These are phyloP conservation scores for Murraya paniculata DNA, from an alignment of 345 rosid genomes.

Conservation along the genomic window DNA sequence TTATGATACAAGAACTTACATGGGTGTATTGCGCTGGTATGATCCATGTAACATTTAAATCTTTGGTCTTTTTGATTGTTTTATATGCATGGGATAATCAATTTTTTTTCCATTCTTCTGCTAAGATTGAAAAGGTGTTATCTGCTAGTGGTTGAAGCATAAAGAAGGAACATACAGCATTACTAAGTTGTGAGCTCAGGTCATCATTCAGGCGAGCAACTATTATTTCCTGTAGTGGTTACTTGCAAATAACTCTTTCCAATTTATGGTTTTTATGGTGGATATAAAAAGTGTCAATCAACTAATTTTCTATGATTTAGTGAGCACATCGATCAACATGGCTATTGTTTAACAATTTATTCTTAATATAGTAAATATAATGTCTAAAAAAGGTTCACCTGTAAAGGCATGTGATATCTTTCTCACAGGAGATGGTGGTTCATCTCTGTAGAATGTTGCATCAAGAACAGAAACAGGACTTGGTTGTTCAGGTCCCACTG, in stretches of 20 bases:
- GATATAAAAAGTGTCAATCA: not conserved
- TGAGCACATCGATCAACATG: not conserved
- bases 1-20: not conserved
- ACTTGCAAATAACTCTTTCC: not conserved
- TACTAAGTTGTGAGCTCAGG: not conserved
- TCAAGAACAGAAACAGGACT: conserved; percentile 96
- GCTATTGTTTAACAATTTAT: not conserved
- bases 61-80: not conserved
- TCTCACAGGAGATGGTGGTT: conserved; percentile 79
- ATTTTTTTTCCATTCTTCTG: not conserved
- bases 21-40: not conserved
- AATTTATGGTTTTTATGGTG: not conserved
- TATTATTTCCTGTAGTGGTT: not conserved
- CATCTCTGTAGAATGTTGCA: conserved; percentile 66
- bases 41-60: not conserved
- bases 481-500: conserved; percentile 66
- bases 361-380: conserved; percentile 1
- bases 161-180: not conserved
- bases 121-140: not conserved
- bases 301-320: not conserved
- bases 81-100: not conserved
- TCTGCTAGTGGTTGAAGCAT: conserved; percentile 1
- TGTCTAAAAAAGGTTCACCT: conserved; percentile 45
- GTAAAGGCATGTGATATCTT: conserved; percentile 58
- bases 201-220: not conserved